Evolutionary conservation across 495 filamentous ascomycete genomes (phyloP), one percentile per base, ranked within the genome.

Genomic region (Podospora conica): DNA sequence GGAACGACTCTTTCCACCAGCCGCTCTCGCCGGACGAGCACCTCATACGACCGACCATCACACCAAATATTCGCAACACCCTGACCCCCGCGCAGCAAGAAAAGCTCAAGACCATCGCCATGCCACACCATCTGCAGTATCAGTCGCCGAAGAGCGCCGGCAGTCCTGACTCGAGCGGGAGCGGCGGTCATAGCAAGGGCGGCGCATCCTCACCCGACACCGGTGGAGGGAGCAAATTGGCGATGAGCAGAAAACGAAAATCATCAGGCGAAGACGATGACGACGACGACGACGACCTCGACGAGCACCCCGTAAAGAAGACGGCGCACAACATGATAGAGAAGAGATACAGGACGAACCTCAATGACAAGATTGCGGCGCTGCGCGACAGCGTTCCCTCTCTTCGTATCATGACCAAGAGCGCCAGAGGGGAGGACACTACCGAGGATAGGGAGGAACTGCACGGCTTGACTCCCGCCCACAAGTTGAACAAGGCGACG

Each of bases 271-370:
- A 84, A 12, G 81, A 84, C 31, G 74, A 77, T 7, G 80, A 79
- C 3, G 77, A 84, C 29, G 80, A 82, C 58, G 76, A 77, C 4
- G 78, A 81, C 29, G 82, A 82, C 11, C 78, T 81, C 24, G 83
- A 81, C 8, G 85, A 86, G 72, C 86, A 90, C 53, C 91, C 92
- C 1, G 84, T 92, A 10, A 96, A 96, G 82, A 97, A 96, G 81
- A 93, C 93, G 55, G 91, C 94, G 20, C 94, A 98, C 74, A 97
- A 97, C 72, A 92, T 65, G 83, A 96, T 98, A 65, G 94, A 98
- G 77, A 97, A 97, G 79, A 83, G 94, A 64, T 98, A 98, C 75
- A 88, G 94, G 66, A 96, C 89, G 21, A 98, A 98, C 72, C 80
- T 98, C 61, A 97, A 97, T 69, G 93, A 97, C 69, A 98, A 97